These are phyloP conservation scores for Lentinula aciculospora DNA, from an alignment of 768 basidiomycete genomes.

Conservation along the genomic window DNA sequence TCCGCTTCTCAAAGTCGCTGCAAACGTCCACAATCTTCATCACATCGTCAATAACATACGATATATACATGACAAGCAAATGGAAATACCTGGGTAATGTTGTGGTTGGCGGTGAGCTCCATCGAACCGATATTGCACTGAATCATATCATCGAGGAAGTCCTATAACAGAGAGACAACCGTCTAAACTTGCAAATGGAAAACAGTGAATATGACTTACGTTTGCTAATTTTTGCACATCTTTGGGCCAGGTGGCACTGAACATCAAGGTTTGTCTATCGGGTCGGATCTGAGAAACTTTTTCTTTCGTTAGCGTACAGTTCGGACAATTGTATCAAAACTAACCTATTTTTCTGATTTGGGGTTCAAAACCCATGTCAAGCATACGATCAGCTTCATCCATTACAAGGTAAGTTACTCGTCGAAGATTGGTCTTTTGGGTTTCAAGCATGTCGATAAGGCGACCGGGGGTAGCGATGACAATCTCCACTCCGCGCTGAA, in stretches of 20 bases:
- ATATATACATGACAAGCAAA: neutral
- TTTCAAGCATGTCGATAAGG: slow-evolving; percentile 98
- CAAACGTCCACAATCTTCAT: slow-evolving; percentile 78
- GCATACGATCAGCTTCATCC: slow-evolving; percentile 99
- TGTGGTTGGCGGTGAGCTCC: slow-evolving; percentile 98
- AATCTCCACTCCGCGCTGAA: slow-evolving; percentile 95
- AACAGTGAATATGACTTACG: slow-evolving; percentile 32
- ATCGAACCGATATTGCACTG: slow-evolving; percentile 99
- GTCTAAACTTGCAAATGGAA: neutral
- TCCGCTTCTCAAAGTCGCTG: slow-evolving; percentile 96
- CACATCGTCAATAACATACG: neutral
- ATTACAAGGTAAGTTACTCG: slow-evolving; percentile 94
- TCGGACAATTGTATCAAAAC: slow-evolving; percentile 85
- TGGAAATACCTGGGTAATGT: slow-evolving; percentile 65
- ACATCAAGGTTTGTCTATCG: slow-evolving; percentile 98
- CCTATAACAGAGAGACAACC: slow-evolving; percentile 40
- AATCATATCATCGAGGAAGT: slow-evolving; percentile 94
- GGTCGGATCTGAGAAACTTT: slow-evolving; percentile 97
- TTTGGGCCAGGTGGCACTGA: slow-evolving; percentile 99
- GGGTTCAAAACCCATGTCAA: slow-evolving; percentile 99
- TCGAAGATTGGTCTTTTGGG: slow-evolving; percentile 91
- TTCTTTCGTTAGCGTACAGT: slow-evolving; percentile 91
- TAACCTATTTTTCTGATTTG: slow-evolving; percentile 98
- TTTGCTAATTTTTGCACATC: slow-evolving; percentile 98
- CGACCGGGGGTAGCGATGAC: slow-evolving; percentile 99